Evolutionary conservation across 2,329 filamentous ascomycete species (phyloP).

Genomic region (Penicillium palitans): DNA sequence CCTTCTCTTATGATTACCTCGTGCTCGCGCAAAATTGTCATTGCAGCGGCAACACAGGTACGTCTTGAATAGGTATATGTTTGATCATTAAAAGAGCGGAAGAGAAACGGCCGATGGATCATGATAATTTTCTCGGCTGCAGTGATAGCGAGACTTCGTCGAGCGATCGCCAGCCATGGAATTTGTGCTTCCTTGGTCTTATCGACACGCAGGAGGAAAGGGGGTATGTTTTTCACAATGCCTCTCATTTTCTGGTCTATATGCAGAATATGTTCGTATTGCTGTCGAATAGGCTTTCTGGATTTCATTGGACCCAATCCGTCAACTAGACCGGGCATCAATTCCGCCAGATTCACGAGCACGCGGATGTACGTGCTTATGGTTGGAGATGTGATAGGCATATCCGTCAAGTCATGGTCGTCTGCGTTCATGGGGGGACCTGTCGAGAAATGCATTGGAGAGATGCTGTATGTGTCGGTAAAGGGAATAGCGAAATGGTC

Average conservation of each 20-base stretch:
- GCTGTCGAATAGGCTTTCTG: conserved; percentile 36
- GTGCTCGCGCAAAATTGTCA: conserved; percentile 39
- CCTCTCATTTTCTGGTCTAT: conserved; percentile 38
- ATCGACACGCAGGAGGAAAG: conserved; percentile 31
- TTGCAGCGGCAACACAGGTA: conserved; percentile 42
- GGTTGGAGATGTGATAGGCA: conserved; percentile 22
- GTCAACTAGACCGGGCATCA: conserved; percentile 39
- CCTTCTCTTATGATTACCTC: conserved; percentile 27
- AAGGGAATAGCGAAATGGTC: conserved; percentile 41
- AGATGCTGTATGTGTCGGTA: conserved; percentile 41
- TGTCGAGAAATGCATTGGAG: conserved; percentile 39
- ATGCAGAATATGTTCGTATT: conserved; percentile 40
- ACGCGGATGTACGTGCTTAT: conserved; percentile 32
- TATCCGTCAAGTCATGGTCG: conserved; percentile 32
- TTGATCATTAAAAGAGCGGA: conserved; percentile 35
- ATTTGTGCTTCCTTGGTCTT: conserved; percentile 32
- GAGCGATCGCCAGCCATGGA: conserved; percentile 38
- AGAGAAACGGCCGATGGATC: conserved; percentile 44
- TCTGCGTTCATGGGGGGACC: conserved; percentile 37
- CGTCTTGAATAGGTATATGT: conserved; percentile 37
- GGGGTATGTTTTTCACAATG: conserved; percentile 35
- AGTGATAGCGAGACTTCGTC: conserved; percentile 41
- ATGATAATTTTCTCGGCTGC: conserved; percentile 46
- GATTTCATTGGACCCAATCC: conserved; percentile 35
- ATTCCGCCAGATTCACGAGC: conserved; percentile 33